phyloP scores from a whole-genome alignment of 1,284 basidiomycete species.

The Hymenochaete sp. region DNA sequence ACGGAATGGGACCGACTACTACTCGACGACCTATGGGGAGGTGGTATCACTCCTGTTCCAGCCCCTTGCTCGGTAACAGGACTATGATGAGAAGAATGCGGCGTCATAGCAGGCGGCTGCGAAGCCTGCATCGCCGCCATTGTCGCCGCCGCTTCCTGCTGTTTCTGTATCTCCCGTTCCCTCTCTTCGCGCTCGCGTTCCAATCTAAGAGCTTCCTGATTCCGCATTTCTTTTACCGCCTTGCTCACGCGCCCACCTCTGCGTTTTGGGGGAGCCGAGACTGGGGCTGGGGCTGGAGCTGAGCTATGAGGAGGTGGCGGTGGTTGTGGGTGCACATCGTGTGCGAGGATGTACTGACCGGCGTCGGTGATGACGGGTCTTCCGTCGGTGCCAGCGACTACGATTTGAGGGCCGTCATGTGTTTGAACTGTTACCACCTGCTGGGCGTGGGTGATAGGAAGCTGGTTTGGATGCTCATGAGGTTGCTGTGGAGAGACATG shows the following conservation, averaged over 20 bases:
- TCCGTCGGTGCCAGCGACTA: slow-evolving; percentile 15
- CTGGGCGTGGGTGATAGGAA: slow-evolving; percentile 12
- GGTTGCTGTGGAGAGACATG: slow-evolving; percentile 8
- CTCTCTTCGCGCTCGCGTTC: slow-evolving; percentile 9
- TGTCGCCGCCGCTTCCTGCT: too few species aligned
- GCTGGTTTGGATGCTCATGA: slow-evolving; percentile 11
- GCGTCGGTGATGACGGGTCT: slow-evolving; percentile 10
- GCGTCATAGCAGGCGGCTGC: too few species aligned
- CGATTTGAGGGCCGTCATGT: slow-evolving; percentile 8
- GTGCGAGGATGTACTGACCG: slow-evolving; percentile 9
- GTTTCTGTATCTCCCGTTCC: too few species aligned
- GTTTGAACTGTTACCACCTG: slow-evolving; percentile 9
- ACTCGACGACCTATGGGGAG: slow-evolving; percentile 6
- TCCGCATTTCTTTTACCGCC: slow-evolving; percentile 5
- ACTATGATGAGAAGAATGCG: too few species aligned
- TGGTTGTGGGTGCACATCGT: slow-evolving; percentile 3
- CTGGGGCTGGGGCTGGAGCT: neutral
- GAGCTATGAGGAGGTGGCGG: neutral
- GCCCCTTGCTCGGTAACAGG: too few species aligned
- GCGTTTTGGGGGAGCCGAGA: slow-evolving; percentile 5
- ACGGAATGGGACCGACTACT: slow-evolving; percentile 4
- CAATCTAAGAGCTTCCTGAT: slow-evolving; percentile 6
- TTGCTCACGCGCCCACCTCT: slow-evolving; percentile 4
- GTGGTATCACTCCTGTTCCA: too few species aligned
- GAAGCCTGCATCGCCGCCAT: too few species aligned